Evolutionary conservation across 129 eudicot genomes (phyloP).

Genomic region (Tagetes patula): DNA sequence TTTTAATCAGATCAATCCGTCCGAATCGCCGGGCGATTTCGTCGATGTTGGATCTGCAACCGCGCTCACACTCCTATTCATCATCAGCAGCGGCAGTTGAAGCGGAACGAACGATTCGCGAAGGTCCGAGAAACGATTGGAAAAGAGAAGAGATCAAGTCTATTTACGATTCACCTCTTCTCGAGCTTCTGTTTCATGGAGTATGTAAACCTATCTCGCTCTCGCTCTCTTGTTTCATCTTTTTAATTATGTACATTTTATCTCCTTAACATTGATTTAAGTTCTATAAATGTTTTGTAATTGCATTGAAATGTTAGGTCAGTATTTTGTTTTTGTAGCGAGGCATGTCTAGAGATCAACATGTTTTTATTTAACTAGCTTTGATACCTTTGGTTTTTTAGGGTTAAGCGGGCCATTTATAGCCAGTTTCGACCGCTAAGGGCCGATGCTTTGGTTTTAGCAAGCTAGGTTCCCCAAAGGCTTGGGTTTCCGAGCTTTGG

Average conservation of each 20-base stretch:
- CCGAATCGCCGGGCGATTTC: slow-evolving; percentile 23
- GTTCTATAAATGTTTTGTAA: background rate
- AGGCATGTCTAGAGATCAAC: background rate
- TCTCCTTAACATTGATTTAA: background rate
- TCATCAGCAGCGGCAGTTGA: slow-evolving; percentile 76
- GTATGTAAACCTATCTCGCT: slow-evolving; percentile 33
- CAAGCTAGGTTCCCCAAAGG: too few relatives aligned
- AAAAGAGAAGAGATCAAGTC: slow-evolving; percentile 53
- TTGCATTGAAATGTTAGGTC: background rate
- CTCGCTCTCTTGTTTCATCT: background rate
- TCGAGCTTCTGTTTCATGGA: slow-evolving; percentile 95
- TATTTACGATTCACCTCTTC: slow-evolving; percentile 82
- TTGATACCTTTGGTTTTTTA: too few relatives aligned
- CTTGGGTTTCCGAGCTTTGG: too few relatives aligned
- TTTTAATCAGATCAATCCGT: slow-evolving; percentile 44
- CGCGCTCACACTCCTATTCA: slow-evolving; percentile 17
- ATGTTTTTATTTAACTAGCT: too few relatives aligned
- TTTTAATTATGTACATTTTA: background rate
- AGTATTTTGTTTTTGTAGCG: background rate
- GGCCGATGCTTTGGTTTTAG: too few relatives aligned
- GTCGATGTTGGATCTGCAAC: slow-evolving; percentile 25
- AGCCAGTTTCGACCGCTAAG: too few relatives aligned
- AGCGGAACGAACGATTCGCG: slow-evolving; percentile 64
- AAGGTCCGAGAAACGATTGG: slow-evolving; percentile 83
- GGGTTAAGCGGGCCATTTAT: too few relatives aligned